Base-by-base conservation (phyloP, 129 eudicot species). In the Lactuca saligna region DNA sequence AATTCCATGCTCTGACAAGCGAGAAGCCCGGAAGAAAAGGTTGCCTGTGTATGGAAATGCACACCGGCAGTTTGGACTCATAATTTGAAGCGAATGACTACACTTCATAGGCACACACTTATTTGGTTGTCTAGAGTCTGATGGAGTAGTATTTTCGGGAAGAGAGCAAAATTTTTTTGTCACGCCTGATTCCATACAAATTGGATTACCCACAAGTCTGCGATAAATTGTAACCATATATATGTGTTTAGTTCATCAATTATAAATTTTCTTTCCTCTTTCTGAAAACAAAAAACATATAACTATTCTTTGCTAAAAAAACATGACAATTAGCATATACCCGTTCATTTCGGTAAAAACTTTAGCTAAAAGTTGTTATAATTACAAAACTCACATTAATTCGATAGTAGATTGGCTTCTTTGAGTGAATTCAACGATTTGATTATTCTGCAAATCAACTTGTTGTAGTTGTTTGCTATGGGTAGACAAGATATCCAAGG, bases 361-460 rank as follows among this genome's bases (percentile, higher is more conserved):
- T 4, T 35, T 35, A 6, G 39, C 39, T 35, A 35, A 35, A 4
- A 4, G 6, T 35, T 61, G 54, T 33, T 17, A 17, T 13, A 20
- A n/a, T 8, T 29, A 62, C 9, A 71, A 66, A 33, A 59, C 83
- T 77, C 70, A 86, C 92, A 75, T 75, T 65, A 83, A 37, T 15
- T 71, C 62, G 49, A 65, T 29, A 39, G 16, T 71, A 54, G 59
- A 46, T 60, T 60, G 60, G 17, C 17, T 71, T 31, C 67, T 60
- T 55, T 71, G 66, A 15, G 13, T 44, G 63, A 75, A 75, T 37
- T 42, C 54, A 35, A 6, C 17, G 37, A 70, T 78, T 49, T 73
- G 79, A 75, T 91, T 91, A 81, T 85, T 71, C 86, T 75, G 82
- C 81, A 91, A 75, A 74, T 91, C 88, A 61, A 88, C 83, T 38